Conservation (phyloP, 2,329 filamentous ascomycete species). For the Kalmusia sp. region DNA sequence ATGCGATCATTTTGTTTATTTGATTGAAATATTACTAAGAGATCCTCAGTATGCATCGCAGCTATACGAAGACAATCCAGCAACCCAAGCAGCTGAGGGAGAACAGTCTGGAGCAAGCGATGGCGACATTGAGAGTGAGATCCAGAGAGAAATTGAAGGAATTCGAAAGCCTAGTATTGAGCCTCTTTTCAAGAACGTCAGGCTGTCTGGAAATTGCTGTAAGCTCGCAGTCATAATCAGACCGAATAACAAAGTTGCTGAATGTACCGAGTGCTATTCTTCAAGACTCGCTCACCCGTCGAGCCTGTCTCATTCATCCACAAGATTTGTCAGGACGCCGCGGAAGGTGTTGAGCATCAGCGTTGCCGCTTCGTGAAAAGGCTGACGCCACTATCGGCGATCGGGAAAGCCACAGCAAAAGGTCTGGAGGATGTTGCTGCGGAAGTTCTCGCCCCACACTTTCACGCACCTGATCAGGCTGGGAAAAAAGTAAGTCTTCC, state of each 20-base stretch:
- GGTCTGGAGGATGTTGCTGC: slow-evolving; percentile 71
- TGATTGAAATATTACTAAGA: slow-evolving; percentile 20
- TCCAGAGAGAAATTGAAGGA: slow-evolving; percentile 72
- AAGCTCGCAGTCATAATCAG: slow-evolving; percentile 28
- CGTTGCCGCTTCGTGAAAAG: slow-evolving; percentile 66
- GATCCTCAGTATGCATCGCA: slow-evolving; percentile 72
- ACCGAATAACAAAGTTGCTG: slow-evolving; percentile 12
- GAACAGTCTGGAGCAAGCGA: slow-evolving; percentile 38
- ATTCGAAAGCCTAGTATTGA: slow-evolving; percentile 61
- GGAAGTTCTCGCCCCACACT: slow-evolving; percentile 68
- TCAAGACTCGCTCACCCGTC: slow-evolving; percentile 62
- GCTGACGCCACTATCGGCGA: slow-evolving; percentile 65
- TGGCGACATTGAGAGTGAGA: slow-evolving; percentile 74
- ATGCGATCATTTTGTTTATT: slow-evolving; percentile 8
- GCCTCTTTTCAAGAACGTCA: slow-evolving; percentile 60
- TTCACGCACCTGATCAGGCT: slow-evolving; percentile 60
- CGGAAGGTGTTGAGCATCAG: slow-evolving; percentile 57
- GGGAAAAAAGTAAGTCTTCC: slow-evolving; percentile 59
- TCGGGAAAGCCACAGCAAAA: slow-evolving; percentile 72
- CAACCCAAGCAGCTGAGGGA: slow-evolving; percentile 51
- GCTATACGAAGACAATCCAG: slow-evolving; percentile 50
- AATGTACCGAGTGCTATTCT: slow-evolving; percentile 60
- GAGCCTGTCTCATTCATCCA: slow-evolving; percentile 68
- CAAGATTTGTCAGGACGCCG: slow-evolving; percentile 64
- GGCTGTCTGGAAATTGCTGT: slow-evolving; percentile 64